These are phyloP conservation scores for Leccinum angustisporum DNA, from an alignment of 1,284 basidiomycete species.

Conservation along the genomic window DNA sequence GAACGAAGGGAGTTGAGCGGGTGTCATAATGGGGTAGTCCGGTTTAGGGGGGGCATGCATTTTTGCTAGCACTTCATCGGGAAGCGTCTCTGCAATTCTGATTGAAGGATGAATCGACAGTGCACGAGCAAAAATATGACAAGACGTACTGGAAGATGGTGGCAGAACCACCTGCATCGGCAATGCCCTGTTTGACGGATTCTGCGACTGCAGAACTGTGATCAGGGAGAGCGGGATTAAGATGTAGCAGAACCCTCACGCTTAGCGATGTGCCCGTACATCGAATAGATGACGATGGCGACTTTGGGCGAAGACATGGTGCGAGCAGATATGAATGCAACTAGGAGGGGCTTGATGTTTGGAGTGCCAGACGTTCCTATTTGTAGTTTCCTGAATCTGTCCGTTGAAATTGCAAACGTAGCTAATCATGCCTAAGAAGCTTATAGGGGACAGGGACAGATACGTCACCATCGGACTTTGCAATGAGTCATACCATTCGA, in stretches of 20 bases:
- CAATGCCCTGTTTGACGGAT: constrained; percentile 47
- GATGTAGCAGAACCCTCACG: constrained; percentile 24
- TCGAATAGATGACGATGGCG: constrained; percentile 50
- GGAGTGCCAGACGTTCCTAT: not conserved
- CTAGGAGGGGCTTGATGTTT: not conserved
- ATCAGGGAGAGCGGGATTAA: not conserved
- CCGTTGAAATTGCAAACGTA: constrained; percentile 1
- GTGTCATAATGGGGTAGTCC: constrained; percentile 48
- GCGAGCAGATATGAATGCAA: not conserved
- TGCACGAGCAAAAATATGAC: not conserved
- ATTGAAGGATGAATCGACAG: not conserved
- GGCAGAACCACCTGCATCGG: constrained; percentile 47
- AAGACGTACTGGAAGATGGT: constrained; percentile 42
- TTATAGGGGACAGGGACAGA: constrained; percentile 9
- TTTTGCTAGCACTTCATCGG: constrained; percentile 52
- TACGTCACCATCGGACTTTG: constrained; percentile 6
- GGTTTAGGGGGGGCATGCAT: constrained; percentile 51
- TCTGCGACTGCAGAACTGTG: constrained; percentile 43
- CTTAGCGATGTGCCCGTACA: constrained; percentile 49
- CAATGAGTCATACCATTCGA: not conserved
- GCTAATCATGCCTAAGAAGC: constrained; percentile 6
- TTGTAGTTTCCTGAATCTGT: constrained; percentile 10
- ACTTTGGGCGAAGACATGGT: constrained; percentile 36
- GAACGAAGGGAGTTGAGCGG: constrained; percentile 42
- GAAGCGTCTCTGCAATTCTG: constrained; percentile 56